Conservation (phyloP, 306 rosid species). For the Vigna radiata region DNA sequence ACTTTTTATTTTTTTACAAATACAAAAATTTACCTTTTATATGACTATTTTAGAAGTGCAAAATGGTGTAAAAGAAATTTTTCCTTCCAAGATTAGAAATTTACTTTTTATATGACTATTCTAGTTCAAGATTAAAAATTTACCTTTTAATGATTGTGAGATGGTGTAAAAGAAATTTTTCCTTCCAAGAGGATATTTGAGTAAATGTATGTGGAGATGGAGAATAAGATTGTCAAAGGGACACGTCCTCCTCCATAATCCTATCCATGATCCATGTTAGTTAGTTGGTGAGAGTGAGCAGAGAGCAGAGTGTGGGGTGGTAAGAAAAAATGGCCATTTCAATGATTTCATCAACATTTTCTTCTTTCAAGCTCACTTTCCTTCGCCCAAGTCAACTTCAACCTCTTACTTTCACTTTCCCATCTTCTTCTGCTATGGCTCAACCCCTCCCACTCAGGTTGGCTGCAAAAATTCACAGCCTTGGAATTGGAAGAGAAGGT, state of each 20-base stretch:
- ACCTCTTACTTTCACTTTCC: constrained; percentile 31
- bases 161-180: too few relatives aligned
- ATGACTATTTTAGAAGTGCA: too few relatives aligned
- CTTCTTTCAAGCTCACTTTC: constrained; percentile 30
- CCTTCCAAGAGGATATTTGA: too few relatives aligned
- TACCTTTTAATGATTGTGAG: too few relatives aligned
- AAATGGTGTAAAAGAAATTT: too few relatives aligned
- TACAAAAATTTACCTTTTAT: too few relatives aligned
- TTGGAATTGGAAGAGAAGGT: constrained; percentile 46
- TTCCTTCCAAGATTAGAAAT: too few relatives aligned
- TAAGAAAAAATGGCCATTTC: constrained; percentile 46
- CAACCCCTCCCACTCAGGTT: constrained; percentile 30
- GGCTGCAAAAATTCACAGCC: constrained; percentile 53
- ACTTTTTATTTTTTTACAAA: too few relatives aligned
- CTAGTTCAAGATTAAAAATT: too few relatives aligned
- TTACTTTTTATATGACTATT: too few relatives aligned
- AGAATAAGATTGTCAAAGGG: not conserved
- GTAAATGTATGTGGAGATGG: too few relatives aligned
- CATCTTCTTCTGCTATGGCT: constrained; percentile 2
- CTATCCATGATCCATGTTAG: not conserved
- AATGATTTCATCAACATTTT: constrained; percentile 19
- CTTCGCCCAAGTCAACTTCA: constrained; percentile 14
- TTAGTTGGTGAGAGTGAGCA: not conserved
- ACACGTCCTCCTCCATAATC: constrained; percentile 3
- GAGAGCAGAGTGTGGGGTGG: not conserved